Evolutionary conservation across 345 rosid species (phyloP), one percentile per base, ranked within the genome.

Genomic region (Ceriops zippeliana): DNA sequence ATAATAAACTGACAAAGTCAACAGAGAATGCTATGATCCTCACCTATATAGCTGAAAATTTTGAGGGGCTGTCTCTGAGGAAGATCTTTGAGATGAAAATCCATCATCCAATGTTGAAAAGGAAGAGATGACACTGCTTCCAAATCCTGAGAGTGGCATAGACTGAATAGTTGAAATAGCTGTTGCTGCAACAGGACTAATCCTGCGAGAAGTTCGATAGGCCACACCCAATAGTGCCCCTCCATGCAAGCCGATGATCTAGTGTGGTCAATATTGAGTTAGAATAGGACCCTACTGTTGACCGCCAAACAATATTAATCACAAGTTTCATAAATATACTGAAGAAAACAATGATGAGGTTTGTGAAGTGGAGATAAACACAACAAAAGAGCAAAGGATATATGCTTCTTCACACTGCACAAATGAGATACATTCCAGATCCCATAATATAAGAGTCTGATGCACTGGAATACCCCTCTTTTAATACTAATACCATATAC

Each of bases 71-170:
- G 97, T 87, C 69, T 95, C 99, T 34, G 90, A 66, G 58, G 89
- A 69, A 71, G 95, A 85, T 80, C 78, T 84, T 58, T 89, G 85
- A 58, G 92, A 84, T 68, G 87, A 85, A 69, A 80, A 81, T 62
- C 89, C 96, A 83, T 95, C 90, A 68, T 95, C 99, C 68, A 83
- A 82, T 66, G 89, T 77, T 46, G 88, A 68, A 73, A 95, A 91
- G 32, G 99, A 88, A 81, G 96, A 86, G 69, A 83, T 74, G 61
- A 87, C 85, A 76, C 89, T 81, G 68, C 82, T 86, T 79, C 96
- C 99, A 75, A 88, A 90, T 75, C 99, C 99, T n/a, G 98, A 95
- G 76, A 95, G 79, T 2, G 99, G 99, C 97, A 91, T 95, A 15
- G 99, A 90, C 74, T 95, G 97, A 78, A 95, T 85, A 68, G 93